phyloP scores from a whole-genome alignment of 2,329 filamentous ascomycete genomes.

The Fusarium sororula region DNA sequence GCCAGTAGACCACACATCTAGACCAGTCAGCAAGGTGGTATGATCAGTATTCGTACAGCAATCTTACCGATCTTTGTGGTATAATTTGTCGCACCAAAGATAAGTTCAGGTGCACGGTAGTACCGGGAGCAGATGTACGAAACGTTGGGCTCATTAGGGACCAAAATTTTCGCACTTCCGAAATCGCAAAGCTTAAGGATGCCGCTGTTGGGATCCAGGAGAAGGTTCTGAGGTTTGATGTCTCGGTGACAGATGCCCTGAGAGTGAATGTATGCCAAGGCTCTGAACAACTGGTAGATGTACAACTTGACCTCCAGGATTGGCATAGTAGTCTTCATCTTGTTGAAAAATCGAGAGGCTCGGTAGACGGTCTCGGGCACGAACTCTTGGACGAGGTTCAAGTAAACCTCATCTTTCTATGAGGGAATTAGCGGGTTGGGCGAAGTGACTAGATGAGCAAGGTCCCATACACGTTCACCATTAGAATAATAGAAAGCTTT shows the following conservation, averaged over 20 bases:
- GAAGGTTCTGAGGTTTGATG: slow-evolving; percentile 98
- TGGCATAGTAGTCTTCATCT: slow-evolving; percentile 99
- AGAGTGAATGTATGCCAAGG: slow-evolving; percentile 97
- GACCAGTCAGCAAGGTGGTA: slow-evolving; percentile 55
- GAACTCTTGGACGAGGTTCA: slow-evolving; percentile 97
- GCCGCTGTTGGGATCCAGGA: slow-evolving; percentile 90
- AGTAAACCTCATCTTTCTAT: slow-evolving; percentile 97
- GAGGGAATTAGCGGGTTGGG: slow-evolving; percentile 23
- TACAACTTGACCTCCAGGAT: slow-evolving; percentile 99
- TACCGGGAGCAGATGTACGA: slow-evolving; percentile 99
- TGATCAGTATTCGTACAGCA: background rate
- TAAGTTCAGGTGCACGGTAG: slow-evolving; percentile 96
- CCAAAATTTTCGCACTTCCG: slow-evolving; percentile 96
- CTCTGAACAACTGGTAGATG: slow-evolving; percentile 99
- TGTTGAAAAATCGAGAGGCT: slow-evolving; percentile 98
- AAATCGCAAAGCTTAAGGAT: slow-evolving; percentile 98
- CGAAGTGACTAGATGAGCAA: background rate
- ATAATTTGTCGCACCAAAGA: slow-evolving; percentile 99
- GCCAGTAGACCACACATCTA: slow-evolving; percentile 99
- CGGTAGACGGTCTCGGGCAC: slow-evolving; percentile 98
- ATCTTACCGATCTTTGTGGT: slow-evolving; percentile 97
- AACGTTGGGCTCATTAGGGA: slow-evolving; percentile 98
- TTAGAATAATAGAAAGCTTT: slow-evolving; percentile 99
- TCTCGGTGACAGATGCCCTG: slow-evolving; percentile 99
- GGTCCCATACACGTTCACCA: slow-evolving; percentile 82